phyloP scores from a whole-genome alignment of 176 grass and related monocot genomes.

The Musa beccarii region DNA sequence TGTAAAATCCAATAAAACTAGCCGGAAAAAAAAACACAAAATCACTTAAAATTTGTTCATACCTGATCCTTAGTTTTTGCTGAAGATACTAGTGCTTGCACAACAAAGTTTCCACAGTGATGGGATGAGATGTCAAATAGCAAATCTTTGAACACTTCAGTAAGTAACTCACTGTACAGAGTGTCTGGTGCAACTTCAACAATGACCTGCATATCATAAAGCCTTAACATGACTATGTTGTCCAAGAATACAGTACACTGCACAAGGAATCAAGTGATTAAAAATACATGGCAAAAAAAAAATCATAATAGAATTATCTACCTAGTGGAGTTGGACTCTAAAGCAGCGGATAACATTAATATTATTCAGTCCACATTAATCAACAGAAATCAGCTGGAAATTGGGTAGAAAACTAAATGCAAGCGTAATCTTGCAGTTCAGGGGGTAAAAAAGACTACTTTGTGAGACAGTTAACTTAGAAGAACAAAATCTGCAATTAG shows the following conservation, averaged over 20 bases:
- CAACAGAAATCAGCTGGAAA: neutral
- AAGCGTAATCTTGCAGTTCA: neutral
- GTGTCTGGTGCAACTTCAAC: constrained; percentile 79
- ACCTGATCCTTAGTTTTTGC: constrained; percentile 75
- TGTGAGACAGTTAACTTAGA: neutral
- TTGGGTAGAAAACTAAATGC: neutral
- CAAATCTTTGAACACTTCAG: constrained; percentile 46
- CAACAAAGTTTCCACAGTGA: constrained; percentile 82
- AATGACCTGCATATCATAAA: constrained; percentile 52
- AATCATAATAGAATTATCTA: neutral
- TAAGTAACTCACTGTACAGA: constrained; percentile 51
- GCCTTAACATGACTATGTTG: neutral
- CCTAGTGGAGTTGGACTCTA: neutral
- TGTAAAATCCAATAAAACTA: neutral
- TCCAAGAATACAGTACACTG: neutral
- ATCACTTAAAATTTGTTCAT: constrained; percentile 1
- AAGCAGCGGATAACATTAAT: neutral
- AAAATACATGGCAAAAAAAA: neutral
- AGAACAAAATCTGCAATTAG: neutral
- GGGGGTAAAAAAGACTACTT: neutral
- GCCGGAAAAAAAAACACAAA: neutral
- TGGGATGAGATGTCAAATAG: constrained; percentile 85
- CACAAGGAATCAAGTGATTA: neutral
- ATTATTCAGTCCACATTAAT: neutral
- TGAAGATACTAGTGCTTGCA: constrained; percentile 86